phyloP scores from a whole-genome alignment of 2,329 filamentous ascomycete genomes.

The Diplodia mutila region DNA sequence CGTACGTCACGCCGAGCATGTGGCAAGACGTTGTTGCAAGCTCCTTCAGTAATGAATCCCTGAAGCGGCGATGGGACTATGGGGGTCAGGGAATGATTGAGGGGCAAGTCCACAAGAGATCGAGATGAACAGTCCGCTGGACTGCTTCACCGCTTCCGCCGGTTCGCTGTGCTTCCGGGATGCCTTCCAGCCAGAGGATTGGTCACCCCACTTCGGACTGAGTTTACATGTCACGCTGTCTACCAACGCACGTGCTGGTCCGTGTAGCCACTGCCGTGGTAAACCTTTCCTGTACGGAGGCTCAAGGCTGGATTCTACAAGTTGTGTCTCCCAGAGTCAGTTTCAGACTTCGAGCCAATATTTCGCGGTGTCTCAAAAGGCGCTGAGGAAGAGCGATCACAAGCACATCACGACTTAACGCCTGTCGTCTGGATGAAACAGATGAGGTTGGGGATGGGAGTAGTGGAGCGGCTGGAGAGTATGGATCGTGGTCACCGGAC shows the following conservation, averaged over 20 bases:
- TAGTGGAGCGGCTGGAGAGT: background rate
- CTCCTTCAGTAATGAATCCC: conserved; percentile 42
- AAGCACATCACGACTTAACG: background rate
- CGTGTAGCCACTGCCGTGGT: background rate
- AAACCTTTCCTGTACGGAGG: background rate
- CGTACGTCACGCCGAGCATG: conserved; percentile 54
- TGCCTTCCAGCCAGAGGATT: background rate
- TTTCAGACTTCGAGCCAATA: background rate
- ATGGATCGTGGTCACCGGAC: conserved; percentile 3
- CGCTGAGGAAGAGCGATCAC: background rate
- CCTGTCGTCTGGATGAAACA: background rate
- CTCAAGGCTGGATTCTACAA: background rate
- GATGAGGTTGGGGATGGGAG: background rate
- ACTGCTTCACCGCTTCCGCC: conserved; percentile 5
- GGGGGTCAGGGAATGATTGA: conserved; percentile 41
- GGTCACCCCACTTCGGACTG: background rate
- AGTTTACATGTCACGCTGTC: background rate
- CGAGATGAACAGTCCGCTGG: conserved; percentile 46
- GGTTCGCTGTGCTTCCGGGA: background rate
- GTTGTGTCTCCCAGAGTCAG: background rate
- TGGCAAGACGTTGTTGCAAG: conserved; percentile 55
- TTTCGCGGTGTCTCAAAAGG: background rate
- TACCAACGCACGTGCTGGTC: background rate
- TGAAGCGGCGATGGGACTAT: conserved; percentile 53
- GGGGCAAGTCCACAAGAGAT: conserved; percentile 42